These are phyloP conservation scores for Chionographis japonica DNA, from an alignment of 106 monocot genomes.

Conservation along the genomic window DNA sequence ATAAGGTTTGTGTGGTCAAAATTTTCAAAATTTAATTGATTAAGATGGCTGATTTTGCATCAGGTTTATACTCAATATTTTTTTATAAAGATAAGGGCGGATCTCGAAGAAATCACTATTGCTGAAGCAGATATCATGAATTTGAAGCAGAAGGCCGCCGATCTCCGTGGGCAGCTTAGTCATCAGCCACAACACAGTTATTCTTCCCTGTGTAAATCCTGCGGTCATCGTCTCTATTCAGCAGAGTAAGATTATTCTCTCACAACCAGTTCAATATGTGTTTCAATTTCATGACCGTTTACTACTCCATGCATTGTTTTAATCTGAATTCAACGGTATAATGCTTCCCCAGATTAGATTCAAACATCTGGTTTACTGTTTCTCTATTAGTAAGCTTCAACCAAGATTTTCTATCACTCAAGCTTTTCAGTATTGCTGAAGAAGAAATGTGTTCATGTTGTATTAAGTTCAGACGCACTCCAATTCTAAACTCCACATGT, in stretches of 20 bases:
- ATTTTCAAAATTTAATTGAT: neutral
- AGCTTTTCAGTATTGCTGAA: too few relatives aligned
- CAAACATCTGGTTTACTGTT: too few relatives aligned
- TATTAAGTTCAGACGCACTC: too few relatives aligned
- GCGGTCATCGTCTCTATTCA: conserved; percentile 22
- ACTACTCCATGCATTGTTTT: neutral
- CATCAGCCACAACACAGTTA: conserved; percentile 16
- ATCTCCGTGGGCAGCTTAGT: conserved; percentile 55
- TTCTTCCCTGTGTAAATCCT: conserved; percentile 41
- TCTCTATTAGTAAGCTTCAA: too few relatives aligned
- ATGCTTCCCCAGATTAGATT: too few relatives aligned
- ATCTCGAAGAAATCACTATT: conserved; percentile 72
- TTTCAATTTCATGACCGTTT: neutral
- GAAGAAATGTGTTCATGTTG: too few relatives aligned
- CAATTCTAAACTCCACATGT: too few relatives aligned
- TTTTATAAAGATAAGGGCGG: conserved; percentile 44
- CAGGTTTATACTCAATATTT: conserved; percentile 3
- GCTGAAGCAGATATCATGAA: conserved; percentile 64
- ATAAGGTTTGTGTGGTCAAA: conserved; percentile 35
- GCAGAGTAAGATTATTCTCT: conserved; percentile 24
- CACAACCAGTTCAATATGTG: neutral
- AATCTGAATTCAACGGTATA: too few relatives aligned
- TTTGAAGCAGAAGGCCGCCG: conserved; percentile 63
- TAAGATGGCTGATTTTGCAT: conserved; percentile 1
- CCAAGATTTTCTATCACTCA: too few relatives aligned